Evolutionary conservation across 805 yeast species (phyloP).

Genomic region (Kockiozyma suomiensis): DNA sequence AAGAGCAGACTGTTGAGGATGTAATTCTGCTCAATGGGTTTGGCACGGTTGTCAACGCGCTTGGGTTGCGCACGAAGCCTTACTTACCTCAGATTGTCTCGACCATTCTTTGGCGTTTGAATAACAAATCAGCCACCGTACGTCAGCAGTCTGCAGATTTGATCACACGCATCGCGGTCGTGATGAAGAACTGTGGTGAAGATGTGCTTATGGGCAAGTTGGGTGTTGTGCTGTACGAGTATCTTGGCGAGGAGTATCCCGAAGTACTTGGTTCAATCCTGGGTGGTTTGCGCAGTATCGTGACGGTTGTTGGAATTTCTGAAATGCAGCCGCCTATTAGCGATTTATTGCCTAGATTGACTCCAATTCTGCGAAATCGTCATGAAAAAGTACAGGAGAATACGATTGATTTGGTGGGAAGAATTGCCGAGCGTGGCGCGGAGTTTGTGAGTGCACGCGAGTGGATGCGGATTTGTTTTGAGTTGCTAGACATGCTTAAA

Average conservation of each 20-base stretch:
- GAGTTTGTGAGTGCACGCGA: slow-evolving; percentile 86
- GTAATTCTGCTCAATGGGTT: slow-evolving; percentile 61
- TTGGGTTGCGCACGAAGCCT: slow-evolving; percentile 68
- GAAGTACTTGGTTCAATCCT: slow-evolving; percentile 88
- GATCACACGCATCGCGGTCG: slow-evolving; percentile 65
- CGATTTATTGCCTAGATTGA: slow-evolving; percentile 80
- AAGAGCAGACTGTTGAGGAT: slow-evolving; percentile 69
- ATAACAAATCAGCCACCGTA: slow-evolving; percentile 67
- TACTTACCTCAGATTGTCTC: slow-evolving; percentile 73
- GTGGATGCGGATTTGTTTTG: slow-evolving; percentile 97
- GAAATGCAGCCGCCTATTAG: slow-evolving; percentile 77
- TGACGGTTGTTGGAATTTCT: slow-evolving; percentile 60
- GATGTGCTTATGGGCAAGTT: slow-evolving; percentile 64
- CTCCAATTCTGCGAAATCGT: slow-evolving; percentile 87
- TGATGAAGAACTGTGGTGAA: slow-evolving; percentile 65
- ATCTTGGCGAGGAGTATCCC: slow-evolving; percentile 92
- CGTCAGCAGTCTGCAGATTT: slow-evolving; percentile 86
- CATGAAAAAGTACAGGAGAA: slow-evolving; percentile 90
- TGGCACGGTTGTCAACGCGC: slow-evolving; percentile 60
- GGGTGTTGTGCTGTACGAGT: slow-evolving; percentile 79
- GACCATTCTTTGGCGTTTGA: slow-evolving; percentile 69
- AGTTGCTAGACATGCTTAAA: slow-evolving; percentile 83
- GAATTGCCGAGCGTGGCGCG: slow-evolving; percentile 76
- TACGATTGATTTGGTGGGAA: slow-evolving; percentile 76
- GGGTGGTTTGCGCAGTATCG: slow-evolving; percentile 66